Conservation (phyloP, 257 asterid species). For the Voacanga thouarsii region DNA sequence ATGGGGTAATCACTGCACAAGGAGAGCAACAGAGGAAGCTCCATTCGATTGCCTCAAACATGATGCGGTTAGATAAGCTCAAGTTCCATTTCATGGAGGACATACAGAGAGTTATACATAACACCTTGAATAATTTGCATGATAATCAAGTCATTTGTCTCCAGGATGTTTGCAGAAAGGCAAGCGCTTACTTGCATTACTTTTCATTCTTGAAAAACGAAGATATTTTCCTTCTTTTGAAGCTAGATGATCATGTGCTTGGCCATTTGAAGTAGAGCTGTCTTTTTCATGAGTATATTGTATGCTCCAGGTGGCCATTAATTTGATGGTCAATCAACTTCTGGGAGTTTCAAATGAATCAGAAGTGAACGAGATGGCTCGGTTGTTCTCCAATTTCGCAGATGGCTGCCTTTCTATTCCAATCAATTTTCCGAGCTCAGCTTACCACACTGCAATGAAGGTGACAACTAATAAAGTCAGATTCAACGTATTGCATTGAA, state of each 20-base stretch:
- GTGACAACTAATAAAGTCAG: slow-evolving; percentile 26
- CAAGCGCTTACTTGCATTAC: slow-evolving; percentile 2
- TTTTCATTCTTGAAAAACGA: too few species aligned
- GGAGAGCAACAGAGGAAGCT: slow-evolving; percentile 82
- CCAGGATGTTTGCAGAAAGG: slow-evolving; percentile 88
- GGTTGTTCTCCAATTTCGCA: slow-evolving; percentile 74
- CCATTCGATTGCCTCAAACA: slow-evolving; percentile 74
- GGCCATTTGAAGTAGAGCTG: background rate
- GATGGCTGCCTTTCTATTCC: slow-evolving; percentile 95
- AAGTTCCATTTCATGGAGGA: slow-evolving; percentile 73
- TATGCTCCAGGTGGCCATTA: slow-evolving; percentile 60
- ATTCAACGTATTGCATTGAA: slow-evolving; percentile 8
- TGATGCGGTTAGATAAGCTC: slow-evolving; percentile 79
- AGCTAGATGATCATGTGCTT: background rate
- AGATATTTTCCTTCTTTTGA: background rate
- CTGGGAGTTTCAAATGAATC: slow-evolving; percentile 75
- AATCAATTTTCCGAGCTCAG: slow-evolving; percentile 72
- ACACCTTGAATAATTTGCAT: slow-evolving; percentile 35
- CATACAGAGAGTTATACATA: slow-evolving; percentile 51
- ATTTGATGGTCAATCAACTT: slow-evolving; percentile 90
- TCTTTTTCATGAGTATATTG: background rate
- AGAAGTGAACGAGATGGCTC: slow-evolving; percentile 77
- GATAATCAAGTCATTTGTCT: slow-evolving; percentile 56
- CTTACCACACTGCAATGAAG: slow-evolving; percentile 92
- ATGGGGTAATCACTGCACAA: slow-evolving; percentile 75